Evolutionary conservation across 2,329 filamentous ascomycete species (phyloP).

Genomic region (Colletotrichum eleusines): DNA sequence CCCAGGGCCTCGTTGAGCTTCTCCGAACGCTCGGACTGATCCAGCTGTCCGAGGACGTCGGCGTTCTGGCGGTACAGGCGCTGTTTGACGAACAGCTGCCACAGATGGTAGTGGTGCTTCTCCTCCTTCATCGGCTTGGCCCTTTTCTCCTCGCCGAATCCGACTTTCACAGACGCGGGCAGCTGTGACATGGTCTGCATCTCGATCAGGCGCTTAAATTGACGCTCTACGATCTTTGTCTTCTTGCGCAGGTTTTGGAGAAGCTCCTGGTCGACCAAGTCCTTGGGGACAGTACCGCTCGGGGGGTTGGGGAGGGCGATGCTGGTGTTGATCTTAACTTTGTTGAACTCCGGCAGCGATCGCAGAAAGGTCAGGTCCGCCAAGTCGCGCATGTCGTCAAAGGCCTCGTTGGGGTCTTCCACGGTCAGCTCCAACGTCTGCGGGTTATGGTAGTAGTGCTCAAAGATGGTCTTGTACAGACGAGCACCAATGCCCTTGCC

Average conservation of each 20-base stretch:
- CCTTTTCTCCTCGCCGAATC: constrained; percentile 58
- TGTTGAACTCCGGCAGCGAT: constrained; percentile 67
- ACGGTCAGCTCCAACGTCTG: constrained; percentile 88
- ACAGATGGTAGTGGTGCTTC: constrained; percentile 75
- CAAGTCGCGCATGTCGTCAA: constrained; percentile 83
- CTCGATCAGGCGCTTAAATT: constrained; percentile 80
- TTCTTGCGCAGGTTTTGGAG: constrained; percentile 69
- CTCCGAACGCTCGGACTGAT: constrained; percentile 74
- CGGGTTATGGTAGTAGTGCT: constrained; percentile 72
- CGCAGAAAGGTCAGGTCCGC: constrained; percentile 78
- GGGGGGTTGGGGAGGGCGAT: constrained; percentile 63
- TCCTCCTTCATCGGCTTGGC: constrained; percentile 63
- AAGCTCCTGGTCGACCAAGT: constrained; percentile 69
- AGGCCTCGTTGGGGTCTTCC: constrained; percentile 91
- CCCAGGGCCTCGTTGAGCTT: constrained; percentile 78
- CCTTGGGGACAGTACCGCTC: constrained; percentile 51
- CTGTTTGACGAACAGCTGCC: constrained; percentile 82
- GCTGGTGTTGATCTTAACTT: constrained; percentile 66
- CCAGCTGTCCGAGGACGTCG: constrained; percentile 77
- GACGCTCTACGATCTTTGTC: constrained; percentile 80
- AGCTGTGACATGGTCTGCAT: constrained; percentile 78
- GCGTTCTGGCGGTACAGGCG: constrained; percentile 81
- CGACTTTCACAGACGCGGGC: constrained; percentile 67
- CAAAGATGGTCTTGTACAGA: constrained; percentile 85
- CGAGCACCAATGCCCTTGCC: constrained; percentile 80